Percentiles rank a stretch among this genome's conserved stretches.
Evolutionary conservation across 192 early-diverging fungal species (phyloP).

Genomic region (Backusella westeae): DNA sequence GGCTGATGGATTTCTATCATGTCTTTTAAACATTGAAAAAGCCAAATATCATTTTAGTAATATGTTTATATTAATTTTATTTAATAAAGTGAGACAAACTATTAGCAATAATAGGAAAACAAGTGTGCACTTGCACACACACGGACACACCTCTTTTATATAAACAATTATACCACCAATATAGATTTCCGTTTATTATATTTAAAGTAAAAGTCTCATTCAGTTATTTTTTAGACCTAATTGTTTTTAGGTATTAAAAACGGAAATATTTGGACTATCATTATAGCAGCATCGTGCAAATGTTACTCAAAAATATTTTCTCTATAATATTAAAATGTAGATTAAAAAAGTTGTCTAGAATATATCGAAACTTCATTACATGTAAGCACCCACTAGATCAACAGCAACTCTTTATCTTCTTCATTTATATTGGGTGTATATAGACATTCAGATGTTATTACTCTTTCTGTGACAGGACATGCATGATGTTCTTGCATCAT

Average conservation of each 20-base stretch:
- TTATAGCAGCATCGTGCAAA: neutral
- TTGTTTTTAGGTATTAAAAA: neutral
- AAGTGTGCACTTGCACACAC: no score
- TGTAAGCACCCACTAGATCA: no score
- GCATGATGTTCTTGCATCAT: neutral
- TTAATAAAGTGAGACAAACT: neutral
- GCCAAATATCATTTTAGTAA: neutral
- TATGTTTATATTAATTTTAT: neutral
- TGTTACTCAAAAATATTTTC: neutral
- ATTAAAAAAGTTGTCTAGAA: neutral
- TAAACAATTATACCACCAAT: no score
- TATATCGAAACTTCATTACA: neutral
- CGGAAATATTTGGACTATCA: neutral
- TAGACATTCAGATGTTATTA: neutral
- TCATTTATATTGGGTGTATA: neutral
- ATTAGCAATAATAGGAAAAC: neutral
- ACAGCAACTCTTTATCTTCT: neutral
- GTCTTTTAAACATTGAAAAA: neutral
- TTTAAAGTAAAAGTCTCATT: neutral
- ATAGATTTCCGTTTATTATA: neutral
- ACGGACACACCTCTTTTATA: neutral
- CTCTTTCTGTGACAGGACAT: neutral
- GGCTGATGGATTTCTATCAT: no score
- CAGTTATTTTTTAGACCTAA: neutral
- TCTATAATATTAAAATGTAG: neutral